Percentiles rank a stretch among this genome's conserved stretches.
These are phyloP conservation scores for Eragrostis nindensis DNA, from an alignment of 176 grass and related monocot species.

Conservation along the genomic window DNA sequence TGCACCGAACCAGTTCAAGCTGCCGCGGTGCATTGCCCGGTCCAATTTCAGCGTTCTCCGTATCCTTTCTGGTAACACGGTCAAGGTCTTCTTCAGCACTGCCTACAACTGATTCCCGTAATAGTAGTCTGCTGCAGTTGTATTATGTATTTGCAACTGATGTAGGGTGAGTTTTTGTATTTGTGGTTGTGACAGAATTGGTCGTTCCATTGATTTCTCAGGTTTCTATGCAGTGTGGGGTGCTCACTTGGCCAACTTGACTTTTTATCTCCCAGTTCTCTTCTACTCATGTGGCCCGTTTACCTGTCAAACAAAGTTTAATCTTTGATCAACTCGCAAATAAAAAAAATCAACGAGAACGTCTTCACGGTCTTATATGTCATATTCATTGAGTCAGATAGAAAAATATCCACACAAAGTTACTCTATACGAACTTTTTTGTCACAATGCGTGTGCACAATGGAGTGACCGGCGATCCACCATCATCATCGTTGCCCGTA, in stretches of 20 bases:
- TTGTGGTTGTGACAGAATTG: not conserved
- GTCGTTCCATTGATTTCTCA: not conserved
- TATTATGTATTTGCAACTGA: not conserved
- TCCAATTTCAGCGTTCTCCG: constrained; percentile 60
- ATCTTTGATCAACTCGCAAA: too few relatives aligned
- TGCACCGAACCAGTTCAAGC: constrained; percentile 80
- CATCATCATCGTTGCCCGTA: too few relatives aligned
- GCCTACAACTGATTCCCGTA: constrained; percentile 27
- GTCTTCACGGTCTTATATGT: too few relatives aligned
- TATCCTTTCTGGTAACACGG: constrained; percentile 41
- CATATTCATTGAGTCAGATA: too few relatives aligned
- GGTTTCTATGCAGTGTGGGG: not conserved
- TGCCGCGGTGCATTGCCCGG: constrained; percentile 52
- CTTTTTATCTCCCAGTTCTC: not conserved
- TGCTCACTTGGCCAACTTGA: not conserved
- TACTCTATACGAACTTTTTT: too few relatives aligned
- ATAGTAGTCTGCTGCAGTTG: not conserved
- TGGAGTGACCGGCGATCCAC: too few relatives aligned
- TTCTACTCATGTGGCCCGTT: not conserved
- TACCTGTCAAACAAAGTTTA: not conserved
- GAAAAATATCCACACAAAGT: too few relatives aligned
- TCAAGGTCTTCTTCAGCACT: constrained; percentile 46
- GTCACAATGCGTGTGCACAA: too few relatives aligned
- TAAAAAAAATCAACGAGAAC: too few relatives aligned
- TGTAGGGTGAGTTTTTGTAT: not conserved